Conservation (phyloP, 2,329 filamentous ascomycete genomes). For the Myriosclerotinia curreyana region DNA sequence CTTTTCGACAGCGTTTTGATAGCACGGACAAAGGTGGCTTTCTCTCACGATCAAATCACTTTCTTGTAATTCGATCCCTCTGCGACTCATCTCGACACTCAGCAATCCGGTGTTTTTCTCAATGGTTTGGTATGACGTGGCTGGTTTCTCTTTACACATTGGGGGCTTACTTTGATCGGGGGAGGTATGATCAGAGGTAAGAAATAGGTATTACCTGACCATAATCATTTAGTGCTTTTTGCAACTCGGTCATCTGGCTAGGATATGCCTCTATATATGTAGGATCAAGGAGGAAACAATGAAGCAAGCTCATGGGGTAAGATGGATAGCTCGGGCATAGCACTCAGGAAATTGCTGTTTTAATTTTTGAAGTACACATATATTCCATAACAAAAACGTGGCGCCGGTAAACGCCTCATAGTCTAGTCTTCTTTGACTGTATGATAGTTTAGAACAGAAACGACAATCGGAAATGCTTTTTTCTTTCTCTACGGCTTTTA, state of each 20-base stretch:
- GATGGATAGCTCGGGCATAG: constrained; percentile 32
- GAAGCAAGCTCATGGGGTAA: constrained; percentile 32
- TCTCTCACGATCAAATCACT: constrained; percentile 13
- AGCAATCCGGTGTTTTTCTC: constrained; percentile 3
- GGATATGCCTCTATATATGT: constrained; percentile 33
- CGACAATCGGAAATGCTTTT: constrained; percentile 22
- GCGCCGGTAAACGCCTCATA: constrained; percentile 39
- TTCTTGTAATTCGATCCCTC: constrained; percentile 31
- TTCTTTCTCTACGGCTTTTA: constrained; percentile 34
- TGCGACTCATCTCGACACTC: constrained; percentile 21
- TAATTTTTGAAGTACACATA: constrained; percentile 28
- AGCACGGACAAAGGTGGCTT: constrained; percentile 10
- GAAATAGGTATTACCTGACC: constrained; percentile 39
- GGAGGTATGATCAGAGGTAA: constrained; percentile 58
- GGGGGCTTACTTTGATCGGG: constrained; percentile 32
- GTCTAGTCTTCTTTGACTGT: constrained; percentile 34
- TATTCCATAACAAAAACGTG: constrained; percentile 31
- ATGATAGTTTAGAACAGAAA: constrained; percentile 34
- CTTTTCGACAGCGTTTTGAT: constrained; percentile 21
- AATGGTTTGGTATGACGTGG: constrained; percentile 21
- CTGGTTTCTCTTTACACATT: constrained; percentile 23
- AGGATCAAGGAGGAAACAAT: constrained; percentile 32
- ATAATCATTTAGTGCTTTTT: constrained; percentile 30
- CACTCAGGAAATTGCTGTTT: constrained; percentile 33
- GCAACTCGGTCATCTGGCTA: constrained; percentile 19